Evolutionary conservation across 2,329 filamentous ascomycete genomes (phyloP).

Genomic region (Parastagonospora avenae): DNA sequence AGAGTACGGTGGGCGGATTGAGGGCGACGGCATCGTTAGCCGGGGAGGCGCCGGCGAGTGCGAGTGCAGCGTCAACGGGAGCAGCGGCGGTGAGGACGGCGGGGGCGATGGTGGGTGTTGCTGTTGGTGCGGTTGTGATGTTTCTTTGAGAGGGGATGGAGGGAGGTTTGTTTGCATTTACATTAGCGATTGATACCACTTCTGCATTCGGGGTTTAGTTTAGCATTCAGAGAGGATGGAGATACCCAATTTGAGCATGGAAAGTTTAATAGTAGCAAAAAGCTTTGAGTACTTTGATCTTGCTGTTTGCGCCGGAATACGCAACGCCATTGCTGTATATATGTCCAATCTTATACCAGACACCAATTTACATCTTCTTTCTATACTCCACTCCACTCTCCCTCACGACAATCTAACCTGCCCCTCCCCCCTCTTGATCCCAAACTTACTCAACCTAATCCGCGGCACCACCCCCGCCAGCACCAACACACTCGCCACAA

Average conservation of each 20-base stretch:
- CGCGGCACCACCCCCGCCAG: slow-evolving; percentile 75
- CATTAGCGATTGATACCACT: not conserved
- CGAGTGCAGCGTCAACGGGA: not conserved
- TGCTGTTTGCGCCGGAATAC: no score
- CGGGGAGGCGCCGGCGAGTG: not conserved
- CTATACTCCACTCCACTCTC: not conserved
- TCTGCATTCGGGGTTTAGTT: not conserved
- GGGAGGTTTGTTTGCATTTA: not conserved
- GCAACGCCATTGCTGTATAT: no score
- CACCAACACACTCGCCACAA: slow-evolving; percentile 69
- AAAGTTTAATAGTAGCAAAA: no score
- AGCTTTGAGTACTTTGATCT: no score
- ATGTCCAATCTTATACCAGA: no score
- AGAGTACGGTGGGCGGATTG: not conserved
- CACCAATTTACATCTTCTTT: not conserved
- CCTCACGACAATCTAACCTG: not conserved
- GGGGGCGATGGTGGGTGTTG: slow-evolving; percentile 5
- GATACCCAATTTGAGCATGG: not conserved
- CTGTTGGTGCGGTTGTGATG: slow-evolving; percentile 7
- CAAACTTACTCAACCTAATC: slow-evolving; percentile 82
- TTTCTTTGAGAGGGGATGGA: slow-evolving; percentile 2
- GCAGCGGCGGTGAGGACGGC: slow-evolving; percentile 3
- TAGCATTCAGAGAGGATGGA: not conserved
- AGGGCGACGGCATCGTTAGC: not conserved
- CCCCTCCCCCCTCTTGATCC: slow-evolving; percentile 48